A percentile compares a stretch with the other conserved stretches of the same genome.
Evolutionary conservation across 768 basidiomycete genomes (phyloP).

Genomic region (Exsudoporus frostii): DNA sequence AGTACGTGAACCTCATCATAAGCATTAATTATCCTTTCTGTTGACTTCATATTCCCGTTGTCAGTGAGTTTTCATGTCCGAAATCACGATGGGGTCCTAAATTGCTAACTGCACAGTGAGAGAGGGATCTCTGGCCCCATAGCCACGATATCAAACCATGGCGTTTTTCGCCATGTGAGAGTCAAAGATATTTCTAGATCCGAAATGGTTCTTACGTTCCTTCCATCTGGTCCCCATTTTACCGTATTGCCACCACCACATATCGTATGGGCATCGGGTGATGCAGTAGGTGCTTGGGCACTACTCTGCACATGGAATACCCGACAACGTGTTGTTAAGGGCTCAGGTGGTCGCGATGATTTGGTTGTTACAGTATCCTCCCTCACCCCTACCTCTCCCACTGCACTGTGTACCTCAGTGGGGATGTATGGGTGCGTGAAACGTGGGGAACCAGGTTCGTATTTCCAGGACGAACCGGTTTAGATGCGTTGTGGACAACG

Average conservation of each 20-base stretch:
- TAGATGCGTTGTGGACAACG: background rate
- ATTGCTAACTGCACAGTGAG: conserved; percentile 51
- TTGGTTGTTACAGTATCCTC: conserved; percentile 71
- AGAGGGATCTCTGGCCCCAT: conserved; percentile 85
- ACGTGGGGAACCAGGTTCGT: conserved; percentile 84
- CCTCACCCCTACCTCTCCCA: conserved; percentile 81
- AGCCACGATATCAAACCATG: conserved; percentile 80
- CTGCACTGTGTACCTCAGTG: conserved; percentile 80
- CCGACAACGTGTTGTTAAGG: conserved; percentile 47
- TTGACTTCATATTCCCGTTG: conserved; percentile 76
- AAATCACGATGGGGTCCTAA: conserved; percentile 9
- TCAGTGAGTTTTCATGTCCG: conserved; percentile 37
- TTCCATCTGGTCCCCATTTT: conserved; percentile 65
- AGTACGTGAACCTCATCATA: conserved; percentile 46
- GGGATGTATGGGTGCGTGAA: conserved; percentile 67
- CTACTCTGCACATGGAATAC: conserved; percentile 66
- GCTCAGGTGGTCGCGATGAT: conserved; percentile 46
- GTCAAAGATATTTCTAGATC: background rate
- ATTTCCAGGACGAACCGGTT: background rate
- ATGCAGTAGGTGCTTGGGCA: conserved; percentile 65
- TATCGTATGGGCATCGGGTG: conserved; percentile 67
- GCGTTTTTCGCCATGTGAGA: conserved; percentile 81
- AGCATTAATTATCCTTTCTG: conserved; percentile 79
- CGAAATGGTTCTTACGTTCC: background rate
- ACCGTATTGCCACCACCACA: conserved; percentile 60